Conservation (phyloP, 1,284 basidiomycete species). For the Ceratobasidium theobromae region DNA sequence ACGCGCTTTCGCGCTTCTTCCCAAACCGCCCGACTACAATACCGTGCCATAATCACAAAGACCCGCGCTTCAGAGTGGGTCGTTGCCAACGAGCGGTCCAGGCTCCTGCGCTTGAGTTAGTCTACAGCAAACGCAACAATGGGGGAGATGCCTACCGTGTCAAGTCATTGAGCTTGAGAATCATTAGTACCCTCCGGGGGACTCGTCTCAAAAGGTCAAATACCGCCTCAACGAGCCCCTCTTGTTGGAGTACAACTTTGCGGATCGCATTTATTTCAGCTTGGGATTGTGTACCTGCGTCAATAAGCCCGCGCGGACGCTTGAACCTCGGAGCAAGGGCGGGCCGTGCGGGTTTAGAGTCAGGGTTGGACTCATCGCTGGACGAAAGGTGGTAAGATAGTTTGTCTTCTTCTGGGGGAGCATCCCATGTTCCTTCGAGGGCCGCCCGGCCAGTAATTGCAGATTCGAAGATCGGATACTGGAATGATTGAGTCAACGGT, state of each 20-base stretch:
- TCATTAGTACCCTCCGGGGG: conserved; percentile 84
- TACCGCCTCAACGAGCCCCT: conserved; percentile 79
- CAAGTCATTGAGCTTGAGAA: conserved; percentile 82
- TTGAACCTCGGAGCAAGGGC: conserved; percentile 41
- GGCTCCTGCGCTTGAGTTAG: conserved; percentile 49
- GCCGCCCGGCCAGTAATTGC: conserved; percentile 63
- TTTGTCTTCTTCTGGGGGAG: conserved; percentile 42
- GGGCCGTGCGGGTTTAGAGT: conserved; percentile 51
- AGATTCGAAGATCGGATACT: conserved; percentile 86
- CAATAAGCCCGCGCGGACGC: conserved; percentile 73
- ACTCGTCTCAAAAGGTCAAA: conserved; percentile 82
- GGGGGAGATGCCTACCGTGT: conserved; percentile 53
- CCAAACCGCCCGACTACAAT: conserved; percentile 85
- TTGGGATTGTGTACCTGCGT: conserved; percentile 64
- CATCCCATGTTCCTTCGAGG: conserved; percentile 35
- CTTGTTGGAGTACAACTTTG: conserved; percentile 73
- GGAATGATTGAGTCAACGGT: conserved; percentile 4
- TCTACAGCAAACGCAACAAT: not conserved
- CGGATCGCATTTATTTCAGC: conserved; percentile 78
- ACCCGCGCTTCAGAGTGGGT: conserved; percentile 68
- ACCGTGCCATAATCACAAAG: conserved; percentile 90
- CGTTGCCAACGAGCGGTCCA: conserved; percentile 70
- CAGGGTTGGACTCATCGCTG: conserved; percentile 37
- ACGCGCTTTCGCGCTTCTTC: conserved; percentile 70
- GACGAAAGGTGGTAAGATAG: conserved; percentile 6